Conservation (phyloP, 371 early-diverging fungal species). For the Entomophthora muscae region DNA sequence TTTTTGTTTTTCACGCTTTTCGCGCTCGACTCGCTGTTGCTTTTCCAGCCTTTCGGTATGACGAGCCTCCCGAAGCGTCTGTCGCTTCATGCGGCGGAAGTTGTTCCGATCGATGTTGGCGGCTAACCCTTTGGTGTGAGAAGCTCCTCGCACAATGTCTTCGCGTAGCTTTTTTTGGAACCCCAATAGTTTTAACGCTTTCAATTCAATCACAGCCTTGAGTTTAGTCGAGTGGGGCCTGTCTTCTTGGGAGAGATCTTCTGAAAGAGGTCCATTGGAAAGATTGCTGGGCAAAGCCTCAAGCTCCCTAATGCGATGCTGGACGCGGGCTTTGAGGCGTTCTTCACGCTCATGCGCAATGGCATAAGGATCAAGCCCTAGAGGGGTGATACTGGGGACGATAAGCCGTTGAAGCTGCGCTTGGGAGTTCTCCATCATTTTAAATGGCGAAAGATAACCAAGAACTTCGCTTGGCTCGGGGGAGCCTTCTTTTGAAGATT, state of each 20-base stretch:
- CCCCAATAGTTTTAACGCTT: constrained; percentile 19
- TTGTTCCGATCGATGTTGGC: constrained; percentile 60
- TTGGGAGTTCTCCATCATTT: constrained; percentile 27
- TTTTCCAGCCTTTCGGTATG: constrained; percentile 81
- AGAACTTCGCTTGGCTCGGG: not conserved
- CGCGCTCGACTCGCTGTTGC: constrained; percentile 71
- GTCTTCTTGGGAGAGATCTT: constrained; percentile 11
- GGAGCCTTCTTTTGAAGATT: not conserved
- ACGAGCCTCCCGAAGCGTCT: constrained; percentile 71
- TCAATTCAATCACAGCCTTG: constrained; percentile 62
- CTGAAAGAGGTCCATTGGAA: constrained; percentile 19
- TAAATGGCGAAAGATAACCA: constrained; percentile 23
- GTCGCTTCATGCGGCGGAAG: constrained; percentile 76
- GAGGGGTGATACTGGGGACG: constrained; percentile 57
- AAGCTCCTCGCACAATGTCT: constrained; percentile 49
- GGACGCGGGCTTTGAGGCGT: constrained; percentile 37
- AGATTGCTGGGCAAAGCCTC: constrained; percentile 39
- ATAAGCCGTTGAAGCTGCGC: constrained; percentile 43
- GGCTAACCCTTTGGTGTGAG: constrained; percentile 45
- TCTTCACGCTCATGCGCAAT: constrained; percentile 58
- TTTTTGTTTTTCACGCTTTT: constrained; percentile 63
- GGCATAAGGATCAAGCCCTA: constrained; percentile 53
- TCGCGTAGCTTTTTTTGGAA: constrained; percentile 38
- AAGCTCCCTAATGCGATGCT: constrained; percentile 55
- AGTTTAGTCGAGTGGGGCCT: constrained; percentile 26